phyloP scores from a whole-genome alignment of 768 basidiomycete species.

The Peribolospora baueri region DNA sequence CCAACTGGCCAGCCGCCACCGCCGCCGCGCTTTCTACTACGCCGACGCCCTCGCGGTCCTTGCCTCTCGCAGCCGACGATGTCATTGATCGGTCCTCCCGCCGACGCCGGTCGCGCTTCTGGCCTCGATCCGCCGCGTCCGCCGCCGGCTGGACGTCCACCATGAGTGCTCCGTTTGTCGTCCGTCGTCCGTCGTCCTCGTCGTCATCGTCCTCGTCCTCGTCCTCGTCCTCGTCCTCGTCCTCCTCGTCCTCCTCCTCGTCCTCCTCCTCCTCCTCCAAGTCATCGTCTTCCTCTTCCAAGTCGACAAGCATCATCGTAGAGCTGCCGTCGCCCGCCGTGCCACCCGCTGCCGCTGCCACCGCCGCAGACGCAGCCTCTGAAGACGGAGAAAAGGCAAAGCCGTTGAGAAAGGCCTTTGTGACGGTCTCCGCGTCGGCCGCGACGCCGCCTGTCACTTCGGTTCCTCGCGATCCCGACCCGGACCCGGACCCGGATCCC shows the following conservation, averaged over 20 bases:
- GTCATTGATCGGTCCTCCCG: too few species aligned
- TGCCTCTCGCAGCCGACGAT: too few species aligned
- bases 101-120: too few species aligned
- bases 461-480: background rate
- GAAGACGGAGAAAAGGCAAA: background rate
- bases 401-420: background rate
- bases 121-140: too few species aligned
- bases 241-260: background rate
- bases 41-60: too few species aligned
- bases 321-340: background rate
- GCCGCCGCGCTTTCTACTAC: too few species aligned
- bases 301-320: background rate
- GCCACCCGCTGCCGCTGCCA: background rate
- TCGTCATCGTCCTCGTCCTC: constrained; percentile 1
- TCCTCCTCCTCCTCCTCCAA: constrained; percentile 2
- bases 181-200: background rate
- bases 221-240: background rate
- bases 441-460: background rate
- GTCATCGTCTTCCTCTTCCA: background rate
- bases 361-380: background rate
- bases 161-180: too few species aligned
- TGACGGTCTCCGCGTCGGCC: background rate
- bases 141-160: too few species aligned
- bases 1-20: too few species aligned
- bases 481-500: background rate